phyloP scores from a whole-genome alignment of 768 basidiomycete genomes.

The Trichaptum fuscoviolaceum region DNA sequence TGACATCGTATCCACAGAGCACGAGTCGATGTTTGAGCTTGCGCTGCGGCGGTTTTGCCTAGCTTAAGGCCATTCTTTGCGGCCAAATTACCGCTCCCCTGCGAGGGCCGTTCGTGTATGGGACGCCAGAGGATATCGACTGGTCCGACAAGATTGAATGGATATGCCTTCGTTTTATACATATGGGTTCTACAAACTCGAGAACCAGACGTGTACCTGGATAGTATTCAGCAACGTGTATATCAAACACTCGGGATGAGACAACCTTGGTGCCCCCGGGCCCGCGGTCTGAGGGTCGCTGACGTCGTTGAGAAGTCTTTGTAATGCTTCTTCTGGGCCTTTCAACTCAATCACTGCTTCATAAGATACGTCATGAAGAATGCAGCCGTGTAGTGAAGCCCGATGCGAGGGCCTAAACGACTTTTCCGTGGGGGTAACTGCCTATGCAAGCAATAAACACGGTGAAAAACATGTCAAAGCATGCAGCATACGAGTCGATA shows the following conservation, averaged over 20 bases:
- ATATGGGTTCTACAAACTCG: constrained; percentile 62
- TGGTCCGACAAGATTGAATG: constrained; percentile 66
- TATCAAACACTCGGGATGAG: not conserved
- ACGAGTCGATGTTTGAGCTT: constrained; percentile 25
- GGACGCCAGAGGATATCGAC: constrained; percentile 72
- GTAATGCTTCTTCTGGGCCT: constrained; percentile 54
- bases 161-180: constrained; percentile 61
- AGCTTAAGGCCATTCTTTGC: constrained; percentile 23
- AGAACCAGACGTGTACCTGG: constrained; percentile 61
- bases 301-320: constrained; percentile 43
- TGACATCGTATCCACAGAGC: constrained; percentile 76
- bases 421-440: constrained; percentile 85
- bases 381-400: constrained; percentile 77
- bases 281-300: constrained; percentile 61
- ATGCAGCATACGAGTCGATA: constrained; percentile 63
- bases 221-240: not conserved
- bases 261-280: constrained; percentile 38
- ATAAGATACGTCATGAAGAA: constrained; percentile 90
- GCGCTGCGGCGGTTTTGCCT: constrained; percentile 5
- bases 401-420: constrained; percentile 88
- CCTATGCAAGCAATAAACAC: constrained; percentile 35
- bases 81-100: constrained; percentile 18
- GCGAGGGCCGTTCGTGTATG: constrained; percentile 1
- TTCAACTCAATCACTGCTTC: constrained; percentile 68
- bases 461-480: not conserved